Percentiles rank a stretch among this genome's conserved stretches.
Evolutionary conservation across 2,329 filamentous ascomycete species (phyloP).

Genomic region (Whalleya microplaca): DNA sequence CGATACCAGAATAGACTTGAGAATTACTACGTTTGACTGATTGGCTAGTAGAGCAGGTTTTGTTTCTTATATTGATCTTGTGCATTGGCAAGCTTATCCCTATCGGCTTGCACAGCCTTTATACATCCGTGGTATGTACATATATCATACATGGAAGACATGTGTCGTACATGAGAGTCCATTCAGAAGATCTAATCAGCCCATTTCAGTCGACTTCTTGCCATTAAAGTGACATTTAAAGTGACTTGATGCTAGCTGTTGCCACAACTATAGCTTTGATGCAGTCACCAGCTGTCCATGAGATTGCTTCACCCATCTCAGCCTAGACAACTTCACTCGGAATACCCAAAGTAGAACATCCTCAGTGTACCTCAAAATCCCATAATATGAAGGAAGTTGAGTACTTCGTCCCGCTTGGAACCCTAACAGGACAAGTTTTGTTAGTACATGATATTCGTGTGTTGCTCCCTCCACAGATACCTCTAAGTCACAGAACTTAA

Average conservation of each 20-base stretch:
- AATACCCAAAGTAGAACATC: not conserved
- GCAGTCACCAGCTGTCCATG: not conserved
- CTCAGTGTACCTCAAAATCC: conserved; percentile 28
- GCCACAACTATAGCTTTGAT: conserved; percentile 1
- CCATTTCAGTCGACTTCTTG: conserved; percentile 1
- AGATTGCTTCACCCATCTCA: not conserved
- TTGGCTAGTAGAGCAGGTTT: not conserved
- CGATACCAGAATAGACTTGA: conserved; percentile 36
- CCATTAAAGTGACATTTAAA: not conserved
- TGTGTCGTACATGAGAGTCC: conserved; percentile 1
- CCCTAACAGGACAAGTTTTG: conserved; percentile 20
- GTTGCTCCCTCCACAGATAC: not conserved
- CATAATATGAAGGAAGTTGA: conserved; percentile 29
- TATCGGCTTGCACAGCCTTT: conserved; percentile 4
- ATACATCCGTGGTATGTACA: conserved; percentile 14
- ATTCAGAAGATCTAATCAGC: conserved; percentile 5
- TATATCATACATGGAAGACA: conserved; percentile 5
- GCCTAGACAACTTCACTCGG: conserved; percentile 27
- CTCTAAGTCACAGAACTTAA: not conserved
- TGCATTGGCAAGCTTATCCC: conserved; percentile 21
- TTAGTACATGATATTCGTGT: conserved; percentile 5
- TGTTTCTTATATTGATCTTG: conserved; percentile 16
- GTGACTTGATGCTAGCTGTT: not conserved
- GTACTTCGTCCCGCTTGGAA: conserved; percentile 23
- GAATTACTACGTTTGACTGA: too few relatives aligned